These are phyloP conservation scores for Ogataea degrootiae DNA, from an alignment of 805 yeast species.

Conservation along the genomic window DNA sequence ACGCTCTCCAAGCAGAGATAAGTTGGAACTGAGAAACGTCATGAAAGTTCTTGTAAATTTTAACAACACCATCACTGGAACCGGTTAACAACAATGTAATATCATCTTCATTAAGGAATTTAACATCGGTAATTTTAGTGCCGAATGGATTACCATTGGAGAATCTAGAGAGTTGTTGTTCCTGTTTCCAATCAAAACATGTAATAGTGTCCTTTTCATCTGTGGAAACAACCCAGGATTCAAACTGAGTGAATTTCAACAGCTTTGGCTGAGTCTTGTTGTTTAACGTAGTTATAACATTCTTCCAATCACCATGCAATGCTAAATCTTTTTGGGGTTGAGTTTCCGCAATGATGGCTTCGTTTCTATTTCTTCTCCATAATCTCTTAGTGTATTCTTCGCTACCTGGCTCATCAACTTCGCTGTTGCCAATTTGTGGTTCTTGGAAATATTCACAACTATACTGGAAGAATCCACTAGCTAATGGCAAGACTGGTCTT, in stretches of 20 bases:
- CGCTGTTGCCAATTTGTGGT: conserved; percentile 85
- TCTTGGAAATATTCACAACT: conserved; percentile 91
- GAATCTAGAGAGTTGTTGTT: conserved; percentile 57
- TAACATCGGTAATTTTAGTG: conserved; percentile 80
- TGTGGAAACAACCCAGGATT: conserved; percentile 69
- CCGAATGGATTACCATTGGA: conserved; percentile 84
- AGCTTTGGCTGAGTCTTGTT: conserved; percentile 78
- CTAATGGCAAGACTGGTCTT: conserved; percentile 47
- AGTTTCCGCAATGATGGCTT: conserved; percentile 77
- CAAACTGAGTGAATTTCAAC: conserved; percentile 84
- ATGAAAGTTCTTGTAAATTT: conserved; percentile 75
- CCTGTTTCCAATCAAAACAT: conserved; percentile 82
- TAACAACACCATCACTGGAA: conserved; percentile 90
- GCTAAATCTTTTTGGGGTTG: conserved; percentile 87
- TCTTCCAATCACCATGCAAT: conserved; percentile 80
- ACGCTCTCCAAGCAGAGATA: conserved; percentile 88
- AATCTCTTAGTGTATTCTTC: conserved; percentile 72
- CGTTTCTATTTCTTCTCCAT: conserved; percentile 91
- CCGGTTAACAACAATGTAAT: conserved; percentile 80
- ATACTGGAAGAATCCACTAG: conserved; percentile 65
- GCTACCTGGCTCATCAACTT: conserved; percentile 89
- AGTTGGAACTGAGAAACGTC: conserved; percentile 50
- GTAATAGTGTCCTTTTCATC: conserved; percentile 82
- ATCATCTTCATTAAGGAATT: conserved; percentile 90
- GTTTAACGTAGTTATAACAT: conserved; percentile 51